Evolutionary conservation across 495 filamentous ascomycete species (phyloP).

Genomic region (Talaromyces wortmannii): DNA sequence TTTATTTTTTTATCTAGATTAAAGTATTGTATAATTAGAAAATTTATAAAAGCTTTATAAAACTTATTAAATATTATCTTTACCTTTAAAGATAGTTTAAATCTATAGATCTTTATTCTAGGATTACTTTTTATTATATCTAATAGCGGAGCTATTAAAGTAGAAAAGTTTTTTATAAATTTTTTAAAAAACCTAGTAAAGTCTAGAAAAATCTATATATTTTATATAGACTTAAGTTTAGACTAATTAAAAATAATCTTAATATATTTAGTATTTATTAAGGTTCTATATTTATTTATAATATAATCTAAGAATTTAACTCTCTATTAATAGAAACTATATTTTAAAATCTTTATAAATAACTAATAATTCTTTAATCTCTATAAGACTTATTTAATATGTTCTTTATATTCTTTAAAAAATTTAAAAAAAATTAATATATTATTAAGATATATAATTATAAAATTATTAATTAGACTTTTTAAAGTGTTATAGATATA

Average conservation of each 20-base stretch:
- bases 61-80: background rate
- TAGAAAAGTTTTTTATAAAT: background rate
- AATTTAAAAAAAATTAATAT: background rate
- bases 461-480: constrained; percentile 3
- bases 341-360: background rate
- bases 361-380: background rate
- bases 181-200: background rate
- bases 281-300: background rate
- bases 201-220: background rate
- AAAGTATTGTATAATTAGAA: background rate
- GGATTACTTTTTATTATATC: background rate
- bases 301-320: background rate
- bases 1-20: background rate
- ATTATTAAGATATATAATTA: background rate
- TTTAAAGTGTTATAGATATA: background rate
- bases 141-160: background rate
- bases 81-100: background rate
- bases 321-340: background rate
- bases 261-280: background rate
- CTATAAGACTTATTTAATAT: background rate
- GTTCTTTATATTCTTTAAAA: background rate
- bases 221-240: background rate
- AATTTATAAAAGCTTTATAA: background rate
- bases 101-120: background rate
- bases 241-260: constrained; percentile 5